These are phyloP conservation scores for Exophiala phaeomuriformis DNA, from an alignment of 2,329 filamentous ascomycete genomes.

Conservation along the genomic window DNA sequence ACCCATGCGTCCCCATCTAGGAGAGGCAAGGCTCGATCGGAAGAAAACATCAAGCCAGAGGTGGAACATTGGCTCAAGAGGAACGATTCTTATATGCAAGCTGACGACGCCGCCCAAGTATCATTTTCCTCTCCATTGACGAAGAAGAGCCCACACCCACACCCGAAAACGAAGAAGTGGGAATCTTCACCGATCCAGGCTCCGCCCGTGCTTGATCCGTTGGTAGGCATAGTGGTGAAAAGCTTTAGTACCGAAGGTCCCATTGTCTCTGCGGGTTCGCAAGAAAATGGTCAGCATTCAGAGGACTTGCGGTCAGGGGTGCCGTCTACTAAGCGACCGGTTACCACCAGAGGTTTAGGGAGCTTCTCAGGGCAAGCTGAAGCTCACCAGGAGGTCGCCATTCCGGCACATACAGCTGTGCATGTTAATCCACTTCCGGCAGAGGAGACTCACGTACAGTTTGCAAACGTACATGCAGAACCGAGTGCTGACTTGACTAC, in stretches of 20 bases:
- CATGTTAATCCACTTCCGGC: background rate
- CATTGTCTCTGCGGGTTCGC: background rate
- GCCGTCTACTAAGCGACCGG: background rate
- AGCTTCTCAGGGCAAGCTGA: background rate
- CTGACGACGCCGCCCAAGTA: background rate
- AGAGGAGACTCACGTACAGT: background rate
- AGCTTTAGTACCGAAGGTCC: background rate
- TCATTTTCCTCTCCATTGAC: constrained; percentile 7
- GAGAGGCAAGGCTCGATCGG: too few relatives aligned
- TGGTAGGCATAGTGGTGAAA: background rate
- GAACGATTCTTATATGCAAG: constrained; percentile 4
- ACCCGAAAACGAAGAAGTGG: constrained; percentile 10
- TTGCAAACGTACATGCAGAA: background rate
- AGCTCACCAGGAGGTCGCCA: background rate
- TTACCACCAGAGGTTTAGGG: too few relatives aligned
- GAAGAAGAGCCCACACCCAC: constrained; percentile 8
- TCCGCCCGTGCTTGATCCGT: constrained; percentile 2
- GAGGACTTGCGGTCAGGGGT: background rate
- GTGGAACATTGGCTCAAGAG: constrained; percentile 18
- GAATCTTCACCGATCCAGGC: constrained; percentile 1
- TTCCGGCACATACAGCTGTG: background rate
- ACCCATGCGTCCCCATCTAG: background rate
- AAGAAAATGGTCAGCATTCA: background rate
- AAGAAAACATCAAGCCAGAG: background rate
- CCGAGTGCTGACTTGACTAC: too few relatives aligned